Evolutionary conservation across 257 asterid species (phyloP).

Genomic region (Eucommia ulmoides): DNA sequence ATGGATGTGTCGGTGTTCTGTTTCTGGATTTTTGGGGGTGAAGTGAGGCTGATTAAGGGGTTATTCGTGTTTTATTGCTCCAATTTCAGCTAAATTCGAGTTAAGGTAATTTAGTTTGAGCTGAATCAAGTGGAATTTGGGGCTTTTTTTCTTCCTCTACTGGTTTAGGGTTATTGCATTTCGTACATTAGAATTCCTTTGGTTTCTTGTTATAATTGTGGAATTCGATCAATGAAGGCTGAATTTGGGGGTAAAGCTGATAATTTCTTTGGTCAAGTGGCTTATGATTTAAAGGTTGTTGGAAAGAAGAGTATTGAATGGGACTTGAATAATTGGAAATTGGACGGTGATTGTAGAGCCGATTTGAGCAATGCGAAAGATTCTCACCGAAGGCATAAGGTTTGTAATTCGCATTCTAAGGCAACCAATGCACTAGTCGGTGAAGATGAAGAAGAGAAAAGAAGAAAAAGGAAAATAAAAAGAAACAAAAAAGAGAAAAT

Average conservation of each 20-base stretch:
- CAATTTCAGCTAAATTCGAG: not conserved
- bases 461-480: too few species aligned
- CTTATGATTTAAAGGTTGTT: conserved; percentile 23
- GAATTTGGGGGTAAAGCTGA: conserved; percentile 30
- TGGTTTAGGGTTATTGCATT: not conserved
- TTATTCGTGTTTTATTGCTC: not conserved
- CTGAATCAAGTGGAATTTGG: too few species aligned
- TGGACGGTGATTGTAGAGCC: conserved; percentile 74
- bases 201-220: not conserved
- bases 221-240: conserved; percentile 27
- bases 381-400: conserved; percentile 74
- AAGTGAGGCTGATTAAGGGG: conserved; percentile 14
- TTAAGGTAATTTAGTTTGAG: not conserved
- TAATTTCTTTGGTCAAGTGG: conserved; percentile 22
- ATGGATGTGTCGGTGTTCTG: conserved; percentile 13
- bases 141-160: not conserved
- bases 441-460: too few species aligned
- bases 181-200: too few species aligned
- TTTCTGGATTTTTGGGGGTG: conserved; percentile 20
- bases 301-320: conserved; percentile 44
- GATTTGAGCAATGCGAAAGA: conserved; percentile 69
- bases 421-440: conserved; percentile 52
- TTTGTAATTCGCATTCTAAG: conserved; percentile 69
- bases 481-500: too few species aligned
- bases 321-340: conserved; percentile 66